phyloP scores from a whole-genome alignment of 352 stramenopile genomes.

The Phytophthora capsici region DNA sequence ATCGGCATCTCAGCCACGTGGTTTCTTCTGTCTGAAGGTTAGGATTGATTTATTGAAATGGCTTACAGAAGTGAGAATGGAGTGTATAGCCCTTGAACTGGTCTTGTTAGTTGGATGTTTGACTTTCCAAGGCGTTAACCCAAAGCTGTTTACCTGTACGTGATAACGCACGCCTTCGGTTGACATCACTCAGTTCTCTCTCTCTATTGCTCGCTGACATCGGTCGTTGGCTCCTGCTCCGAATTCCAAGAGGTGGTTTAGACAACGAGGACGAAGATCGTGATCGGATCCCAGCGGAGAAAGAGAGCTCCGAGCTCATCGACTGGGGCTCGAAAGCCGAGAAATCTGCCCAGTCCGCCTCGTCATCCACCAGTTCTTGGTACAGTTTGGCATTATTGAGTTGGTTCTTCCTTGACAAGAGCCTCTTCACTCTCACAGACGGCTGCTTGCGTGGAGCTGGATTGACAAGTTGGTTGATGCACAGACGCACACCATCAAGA shows the following conservation, averaged over 20 bases:
- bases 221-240: slow-evolving; percentile 7
- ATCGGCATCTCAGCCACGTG: slow-evolving; percentile 39
- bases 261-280: slow-evolving; percentile 4
- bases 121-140: slow-evolving; percentile 26
- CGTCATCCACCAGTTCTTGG: slow-evolving; percentile 9
- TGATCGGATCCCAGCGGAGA: slow-evolving; percentile 8
- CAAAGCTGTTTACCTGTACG: slow-evolving; percentile 34
- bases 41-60: slow-evolving; percentile 11
- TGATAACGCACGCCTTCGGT: slow-evolving; percentile 26
- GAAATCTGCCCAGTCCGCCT: slow-evolving; percentile 40
- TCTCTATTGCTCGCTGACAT: slow-evolving; percentile 8
- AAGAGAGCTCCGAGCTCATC: slow-evolving; percentile 12
- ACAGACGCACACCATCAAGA: slow-evolving; percentile 51
- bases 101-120: slow-evolving; percentile 12
- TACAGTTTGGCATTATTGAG: background rate
- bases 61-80: slow-evolving; percentile 11
- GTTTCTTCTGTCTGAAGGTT: slow-evolving; percentile 35
- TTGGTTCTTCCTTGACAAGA: slow-evolving; percentile 14
- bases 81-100: slow-evolving; percentile 2
- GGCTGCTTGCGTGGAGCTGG: slow-evolving; percentile 19
- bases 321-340: slow-evolving; percentile 24
- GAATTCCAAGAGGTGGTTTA: slow-evolving; percentile 8
- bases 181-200: slow-evolving; percentile 13
- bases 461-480: slow-evolving; percentile 33
- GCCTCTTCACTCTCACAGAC: slow-evolving; percentile 5